Conservation (phyloP, 1,139 yeast genomes). For the Suhomyces bolitotheri region DNA sequence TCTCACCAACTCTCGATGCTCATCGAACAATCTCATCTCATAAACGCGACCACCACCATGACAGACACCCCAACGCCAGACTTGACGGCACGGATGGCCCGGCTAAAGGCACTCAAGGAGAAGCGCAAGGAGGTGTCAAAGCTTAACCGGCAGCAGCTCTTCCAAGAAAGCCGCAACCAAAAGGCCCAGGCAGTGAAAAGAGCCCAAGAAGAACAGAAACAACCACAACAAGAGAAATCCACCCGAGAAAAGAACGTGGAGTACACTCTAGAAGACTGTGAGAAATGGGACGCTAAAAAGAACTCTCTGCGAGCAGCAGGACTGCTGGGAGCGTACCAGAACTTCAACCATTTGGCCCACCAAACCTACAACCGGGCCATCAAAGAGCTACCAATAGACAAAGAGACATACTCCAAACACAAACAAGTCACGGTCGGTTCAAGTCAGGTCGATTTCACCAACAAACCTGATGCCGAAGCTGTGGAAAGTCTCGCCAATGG, state of each 20-base stretch:
- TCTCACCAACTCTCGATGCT: too few relatives aligned
- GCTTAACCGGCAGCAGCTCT: constrained; percentile 24
- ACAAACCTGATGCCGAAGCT: constrained; percentile 38
- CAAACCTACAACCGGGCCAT: constrained; percentile 53
- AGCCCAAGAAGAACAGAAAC: constrained; percentile 12
- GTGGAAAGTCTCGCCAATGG: constrained; percentile 40
- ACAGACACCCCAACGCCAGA: constrained; percentile 1
- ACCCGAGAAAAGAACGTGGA: constrained; percentile 51
- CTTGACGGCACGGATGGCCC: constrained; percentile 10
- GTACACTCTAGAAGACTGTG: constrained; percentile 69
- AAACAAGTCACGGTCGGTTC: background rate
- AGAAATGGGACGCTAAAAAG: constrained; percentile 57
- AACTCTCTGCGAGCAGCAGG: constrained; percentile 12
- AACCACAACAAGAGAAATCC: constrained; percentile 27
- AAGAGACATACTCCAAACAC: constrained; percentile 43
- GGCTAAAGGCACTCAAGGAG: constrained; percentile 18
- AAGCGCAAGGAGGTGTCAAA: constrained; percentile 21
- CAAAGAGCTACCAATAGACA: constrained; percentile 38
- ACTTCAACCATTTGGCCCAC: constrained; percentile 55
- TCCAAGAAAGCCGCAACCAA: constrained; percentile 18
- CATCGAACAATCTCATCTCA: background rate
- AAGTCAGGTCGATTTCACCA: constrained; percentile 13
- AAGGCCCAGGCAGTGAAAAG: constrained; percentile 6
- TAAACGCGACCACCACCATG: background rate
- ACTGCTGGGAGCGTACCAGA: constrained; percentile 29